A percentile compares a stretch with the other conserved stretches of the same genome.
These are phyloP conservation scores for Suhomyces vadensis DNA, from an alignment of 805 yeast genomes.

Conservation along the genomic window DNA sequence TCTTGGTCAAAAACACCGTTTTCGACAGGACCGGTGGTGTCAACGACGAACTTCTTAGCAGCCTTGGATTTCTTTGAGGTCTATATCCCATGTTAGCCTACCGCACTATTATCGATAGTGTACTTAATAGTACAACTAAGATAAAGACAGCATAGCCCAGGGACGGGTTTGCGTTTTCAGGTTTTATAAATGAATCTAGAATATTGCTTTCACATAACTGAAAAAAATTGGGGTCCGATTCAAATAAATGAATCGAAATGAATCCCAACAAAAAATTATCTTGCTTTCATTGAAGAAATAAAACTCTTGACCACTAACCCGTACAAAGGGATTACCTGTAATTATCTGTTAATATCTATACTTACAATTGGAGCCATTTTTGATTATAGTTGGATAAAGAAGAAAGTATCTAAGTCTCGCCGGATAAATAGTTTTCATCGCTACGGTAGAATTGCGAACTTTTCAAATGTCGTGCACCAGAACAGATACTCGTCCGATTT, in stretches of 20 bases:
- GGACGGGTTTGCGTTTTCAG: slow-evolving; percentile 38
- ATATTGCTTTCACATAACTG: slow-evolving; percentile 5
- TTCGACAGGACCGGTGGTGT: slow-evolving; percentile 95
- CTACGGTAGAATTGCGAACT: not conserved
- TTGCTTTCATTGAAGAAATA: slow-evolving; percentile 3
- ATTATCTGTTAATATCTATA: slow-evolving; percentile 30
- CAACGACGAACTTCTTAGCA: slow-evolving; percentile 90
- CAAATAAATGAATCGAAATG: slow-evolving; percentile 1
- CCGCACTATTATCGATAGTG: slow-evolving; percentile 51
- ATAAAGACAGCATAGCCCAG: slow-evolving; percentile 52
- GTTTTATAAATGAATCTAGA: slow-evolving; percentile 9
- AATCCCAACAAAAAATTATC: slow-evolving; percentile 6
- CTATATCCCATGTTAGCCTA: slow-evolving; percentile 70
- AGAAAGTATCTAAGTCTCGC: not conserved
- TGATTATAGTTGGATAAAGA: slow-evolving; percentile 19
- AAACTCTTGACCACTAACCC: slow-evolving; percentile 24
- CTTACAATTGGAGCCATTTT: slow-evolving; percentile 95
- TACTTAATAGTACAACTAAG: slow-evolving; percentile 19
- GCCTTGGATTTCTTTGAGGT: slow-evolving; percentile 69
- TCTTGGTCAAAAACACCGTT: slow-evolving; percentile 97
- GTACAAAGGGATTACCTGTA: slow-evolving; percentile 38
- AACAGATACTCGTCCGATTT: not conserved
- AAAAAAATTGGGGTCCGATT: slow-evolving; percentile 6
- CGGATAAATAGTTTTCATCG: not conserved
- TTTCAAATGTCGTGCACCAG: not conserved